These are phyloP conservation scores for Filobasidium uniguttulatum DNA, from an alignment of 1,284 basidiomycete species.

Conservation along the genomic window DNA sequence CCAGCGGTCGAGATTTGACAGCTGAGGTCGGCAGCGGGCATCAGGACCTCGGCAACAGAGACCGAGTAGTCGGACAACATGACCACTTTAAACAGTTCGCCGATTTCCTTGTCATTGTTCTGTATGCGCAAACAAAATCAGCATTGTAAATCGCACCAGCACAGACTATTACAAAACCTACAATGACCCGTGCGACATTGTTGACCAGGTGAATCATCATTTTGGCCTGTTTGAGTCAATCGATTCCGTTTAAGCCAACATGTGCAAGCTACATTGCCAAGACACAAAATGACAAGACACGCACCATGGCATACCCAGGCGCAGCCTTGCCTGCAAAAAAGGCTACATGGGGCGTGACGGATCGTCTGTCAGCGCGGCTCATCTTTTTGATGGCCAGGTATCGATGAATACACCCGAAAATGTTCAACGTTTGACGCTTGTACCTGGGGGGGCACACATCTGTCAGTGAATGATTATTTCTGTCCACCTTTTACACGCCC, in stretches of 20 bases:
- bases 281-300: not conserved
- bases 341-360: constrained; percentile 61
- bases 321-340: constrained; percentile 66
- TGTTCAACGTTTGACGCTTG: constrained; percentile 46
- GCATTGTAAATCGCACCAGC: not conserved
- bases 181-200: constrained; percentile 65
- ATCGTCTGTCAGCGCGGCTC: constrained; percentile 60
- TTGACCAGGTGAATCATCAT: constrained; percentile 80
- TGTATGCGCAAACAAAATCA: not conserved
- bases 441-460: no score
- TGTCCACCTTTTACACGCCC: no score
- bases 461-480: no score
- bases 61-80: constrained; percentile 34
- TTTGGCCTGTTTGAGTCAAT: constrained; percentile 27
- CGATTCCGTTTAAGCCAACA: not conserved
- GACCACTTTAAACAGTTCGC: constrained; percentile 50
- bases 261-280: no score
- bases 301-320: constrained; percentile 22
- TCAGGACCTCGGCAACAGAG: constrained; percentile 75
- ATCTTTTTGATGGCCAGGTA: constrained; percentile 70
- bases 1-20: constrained; percentile 91
- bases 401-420: constrained; percentile 57
- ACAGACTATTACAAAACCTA: constrained; percentile 10
- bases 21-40: constrained; percentile 78
- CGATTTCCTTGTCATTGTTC: constrained; percentile 74